Base-by-base conservation (phyloP, 1,139 yeast species). In the Sugiyamaella japonica region DNA sequence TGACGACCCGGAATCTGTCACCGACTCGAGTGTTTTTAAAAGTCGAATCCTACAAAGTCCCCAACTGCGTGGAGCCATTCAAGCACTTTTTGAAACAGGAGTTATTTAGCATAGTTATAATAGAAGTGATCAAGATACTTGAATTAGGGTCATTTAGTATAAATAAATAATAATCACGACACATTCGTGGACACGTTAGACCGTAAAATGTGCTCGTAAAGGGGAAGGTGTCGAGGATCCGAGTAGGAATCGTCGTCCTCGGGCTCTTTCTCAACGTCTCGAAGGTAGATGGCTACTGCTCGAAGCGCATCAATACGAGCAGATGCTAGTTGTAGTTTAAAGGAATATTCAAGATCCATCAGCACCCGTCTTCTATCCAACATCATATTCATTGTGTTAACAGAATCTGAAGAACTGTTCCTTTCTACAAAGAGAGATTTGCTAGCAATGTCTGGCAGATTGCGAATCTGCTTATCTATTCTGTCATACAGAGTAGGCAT, bases 11-110 rank as follows among this genome's bases (percentile, higher is more conserved):
- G 29, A 34, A 7, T 25, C 36, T n/a, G 10, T 52, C 2, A 15
- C 32, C n/a, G 28, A 13, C 32, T 15, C 12, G 7, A 16, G 9
- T 10, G 31, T 13, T 17, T 34, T 44, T 10, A 34, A 31, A 44
- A 17, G 17, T 3, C 39, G 39, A 8, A 44, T 44, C 20, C 23
- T 12, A 12, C 15, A 44, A 15, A 47, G 28, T 25, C 50, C 50
- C 12, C 15, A 37, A 20, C 28, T 47, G 17, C 13, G 36, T 13
- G 50, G 43, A 12, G 34, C 50, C 23, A 32, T 47, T 37, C 34
- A 52, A n/a, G 55, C 63, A 1, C 41, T 60, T 37, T 46, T 61
- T 25, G 63, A 61, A 39, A 59, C 61, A 7, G 64, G 61, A 6
- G 58, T 61, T 37, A 53, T 60, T 8, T 61, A 51, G 39, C n/a